Evolutionary conservation across 2,329 filamentous ascomycete species (phyloP), one percentile per base, ranked within the genome.

Genomic region (Xylaria polymorpha): DNA sequence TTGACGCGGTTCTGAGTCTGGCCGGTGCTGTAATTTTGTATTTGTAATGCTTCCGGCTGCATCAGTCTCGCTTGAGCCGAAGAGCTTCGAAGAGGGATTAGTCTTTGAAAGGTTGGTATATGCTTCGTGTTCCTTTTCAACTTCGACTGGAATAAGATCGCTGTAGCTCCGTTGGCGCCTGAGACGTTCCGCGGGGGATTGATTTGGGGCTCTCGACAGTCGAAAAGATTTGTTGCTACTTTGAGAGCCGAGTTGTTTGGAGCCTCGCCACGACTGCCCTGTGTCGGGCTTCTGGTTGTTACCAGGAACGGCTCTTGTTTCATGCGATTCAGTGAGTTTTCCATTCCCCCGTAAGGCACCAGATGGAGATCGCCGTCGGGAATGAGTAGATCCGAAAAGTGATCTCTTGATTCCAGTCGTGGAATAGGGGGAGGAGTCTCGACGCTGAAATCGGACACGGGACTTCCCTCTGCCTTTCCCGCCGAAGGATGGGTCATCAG

Each of bases 131-230:
- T 72, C 68, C 64, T 72, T 72, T 64, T 80, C 75, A 58, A 74
- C 62, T 63, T 79, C 76, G 72, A 80, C 75, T 66, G 81, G 77
- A 69, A 82, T 80, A 75, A 81, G 76, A 67, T 82, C 80, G 67
- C 79, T 81, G 74, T 80, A 80, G 73, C 76, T 79, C 41, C 70
- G 71, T 64, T 74, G 72, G 22, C 57, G 68, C 51, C 59, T 61
- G 64, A 67, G 64, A n/a, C 32, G 50, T 1, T 9, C 44, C 65
- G 63, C 29, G 46, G 58, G 5, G 43, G 66, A 25, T 58, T 53
- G 62, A 41, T 67, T 67, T 57, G 68, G 37, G 25, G 22, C 25
- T 59, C 61, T 66, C 10, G 53, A n/a, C 10, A 55, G 35, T 25
- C 55, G 51, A 51, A 43, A 43, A 55, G 39, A 43, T 70, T 66